Conservation (phyloP, 352 stramenopile species). For the Globisporangium takayamanum region DNA sequence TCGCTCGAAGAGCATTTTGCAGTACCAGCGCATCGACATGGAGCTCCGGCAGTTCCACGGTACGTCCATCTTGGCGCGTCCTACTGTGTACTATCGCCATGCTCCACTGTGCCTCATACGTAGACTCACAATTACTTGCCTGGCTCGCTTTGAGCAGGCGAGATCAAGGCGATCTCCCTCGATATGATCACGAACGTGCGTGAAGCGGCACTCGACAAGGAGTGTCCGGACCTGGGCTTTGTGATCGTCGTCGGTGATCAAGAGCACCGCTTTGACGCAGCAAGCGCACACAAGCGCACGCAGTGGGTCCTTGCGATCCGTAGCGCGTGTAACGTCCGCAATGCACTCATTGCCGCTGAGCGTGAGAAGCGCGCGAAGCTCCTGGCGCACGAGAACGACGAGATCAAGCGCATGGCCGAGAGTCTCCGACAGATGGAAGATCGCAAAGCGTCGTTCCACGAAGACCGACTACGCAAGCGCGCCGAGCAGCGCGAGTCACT, state of each 20-base stretch:
- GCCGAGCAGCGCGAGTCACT: constrained; percentile 57
- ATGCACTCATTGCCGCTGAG: constrained; percentile 34
- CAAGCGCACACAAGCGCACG: constrained; percentile 33
- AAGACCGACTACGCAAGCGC: constrained; percentile 52
- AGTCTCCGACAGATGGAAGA: constrained; percentile 49
- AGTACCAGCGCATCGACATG: constrained; percentile 65
- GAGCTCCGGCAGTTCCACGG: constrained; percentile 38
- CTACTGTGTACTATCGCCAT: too few species aligned
- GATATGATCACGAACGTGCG: constrained; percentile 53
- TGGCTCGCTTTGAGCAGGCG: constrained; percentile 4
- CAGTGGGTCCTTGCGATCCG: constrained; percentile 59
- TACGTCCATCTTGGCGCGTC: constrained; percentile 5
- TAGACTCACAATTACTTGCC: not conserved
- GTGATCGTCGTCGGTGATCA: constrained; percentile 39
- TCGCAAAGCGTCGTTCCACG: constrained; percentile 55
- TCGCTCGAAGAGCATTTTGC: constrained; percentile 52
- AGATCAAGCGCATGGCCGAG: constrained; percentile 45
- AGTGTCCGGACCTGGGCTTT: constrained; percentile 47
- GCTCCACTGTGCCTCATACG: not conserved
- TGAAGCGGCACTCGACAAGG: constrained; percentile 34
- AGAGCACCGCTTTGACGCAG: constrained; percentile 56
- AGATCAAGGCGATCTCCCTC: constrained; percentile 60
- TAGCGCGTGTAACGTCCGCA: constrained; percentile 37
- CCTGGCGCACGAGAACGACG: constrained; percentile 50
- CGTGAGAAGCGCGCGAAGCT: constrained; percentile 50